Percentiles rank a stretch among this genome's conserved stretches.
These are phyloP conservation scores for Litchi chinensis DNA, from an alignment of 345 rosid genomes.

Conservation along the genomic window DNA sequence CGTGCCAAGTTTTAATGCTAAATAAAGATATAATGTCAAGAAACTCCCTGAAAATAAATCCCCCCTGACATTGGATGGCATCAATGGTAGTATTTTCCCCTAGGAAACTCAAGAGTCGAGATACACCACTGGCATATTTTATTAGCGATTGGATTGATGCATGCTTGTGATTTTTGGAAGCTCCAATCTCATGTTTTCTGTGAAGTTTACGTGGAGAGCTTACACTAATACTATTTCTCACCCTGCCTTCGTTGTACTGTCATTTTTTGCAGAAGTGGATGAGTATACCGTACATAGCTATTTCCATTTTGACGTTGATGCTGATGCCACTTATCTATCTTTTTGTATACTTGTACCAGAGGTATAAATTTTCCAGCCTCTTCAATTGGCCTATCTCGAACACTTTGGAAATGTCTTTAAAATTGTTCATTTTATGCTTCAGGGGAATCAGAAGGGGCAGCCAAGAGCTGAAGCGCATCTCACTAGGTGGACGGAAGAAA, in stretches of 20 bases:
- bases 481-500: conserved; percentile 45
- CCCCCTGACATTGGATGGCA: background rate
- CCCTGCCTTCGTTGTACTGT: background rate
- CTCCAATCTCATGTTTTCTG: background rate
- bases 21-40: background rate
- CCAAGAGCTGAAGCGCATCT: conserved; percentile 62
- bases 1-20: background rate
- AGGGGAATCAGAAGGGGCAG: conserved; percentile 65
- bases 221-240: conserved; percentile 2
- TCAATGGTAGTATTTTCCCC: background rate
- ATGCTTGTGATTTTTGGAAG: background rate
- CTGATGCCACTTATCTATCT: conserved; percentile 63
- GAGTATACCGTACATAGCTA: conserved; percentile 42
- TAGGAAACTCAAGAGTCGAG: background rate
- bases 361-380: conserved; percentile 39
- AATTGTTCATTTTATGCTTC: conserved; percentile 18
- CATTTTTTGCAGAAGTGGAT: conserved; percentile 49
- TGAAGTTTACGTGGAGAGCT: background rate
- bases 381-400: background rate
- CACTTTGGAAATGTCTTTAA: conserved; percentile 15
- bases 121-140: background rate
- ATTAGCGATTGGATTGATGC: background rate
- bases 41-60: background rate
- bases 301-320: conserved; percentile 54
- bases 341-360: conserved; percentile 60